These are phyloP conservation scores for Cladosporium sp. DNA, from an alignment of 2,329 filamentous ascomycete species.

Conservation along the genomic window DNA sequence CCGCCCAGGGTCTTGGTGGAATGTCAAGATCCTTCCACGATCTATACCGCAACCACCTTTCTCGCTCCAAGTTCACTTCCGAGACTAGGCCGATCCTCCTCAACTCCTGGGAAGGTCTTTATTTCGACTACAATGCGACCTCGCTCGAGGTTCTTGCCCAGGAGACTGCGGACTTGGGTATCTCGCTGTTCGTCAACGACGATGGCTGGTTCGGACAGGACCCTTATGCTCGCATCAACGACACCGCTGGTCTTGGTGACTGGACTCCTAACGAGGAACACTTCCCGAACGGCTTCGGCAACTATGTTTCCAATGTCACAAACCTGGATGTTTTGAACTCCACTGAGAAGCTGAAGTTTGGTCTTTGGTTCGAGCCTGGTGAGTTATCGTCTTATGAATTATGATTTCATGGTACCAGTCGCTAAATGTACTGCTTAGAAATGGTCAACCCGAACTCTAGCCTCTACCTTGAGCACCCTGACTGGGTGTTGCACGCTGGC, in stretches of 20 bases:
- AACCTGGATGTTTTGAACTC: constrained; percentile 51
- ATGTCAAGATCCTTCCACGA: constrained; percentile 64
- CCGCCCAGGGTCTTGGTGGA: constrained; percentile 57
- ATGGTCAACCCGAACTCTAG: constrained; percentile 66
- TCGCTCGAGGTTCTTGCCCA: constrained; percentile 57
- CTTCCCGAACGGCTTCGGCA: constrained; percentile 58
- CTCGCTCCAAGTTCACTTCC: constrained; percentile 56
- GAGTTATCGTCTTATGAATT: not conserved
- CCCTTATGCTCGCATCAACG: constrained; percentile 60
- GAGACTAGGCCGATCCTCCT: constrained; percentile 57
- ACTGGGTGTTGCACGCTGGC: constrained; percentile 63
- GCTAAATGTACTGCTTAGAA: constrained; percentile 39
- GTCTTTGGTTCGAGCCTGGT: constrained; percentile 64
- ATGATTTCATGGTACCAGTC: not conserved
- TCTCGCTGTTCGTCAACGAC: constrained; percentile 65
- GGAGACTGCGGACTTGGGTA: constrained; percentile 59
- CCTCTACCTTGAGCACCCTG: constrained; percentile 62
- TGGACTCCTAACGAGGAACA: constrained; percentile 60
- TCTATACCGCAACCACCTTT: constrained; percentile 62
- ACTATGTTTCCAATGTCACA: constrained; percentile 53
- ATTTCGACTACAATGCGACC: constrained; percentile 59
- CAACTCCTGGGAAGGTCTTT: constrained; percentile 67
- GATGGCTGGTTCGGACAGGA: constrained; percentile 65
- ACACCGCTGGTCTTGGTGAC: constrained; percentile 62
- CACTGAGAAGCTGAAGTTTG: constrained; percentile 56